Conservation (phyloP, 2,329 filamentous ascomycete genomes). For the Fusarium avenaceum region DNA sequence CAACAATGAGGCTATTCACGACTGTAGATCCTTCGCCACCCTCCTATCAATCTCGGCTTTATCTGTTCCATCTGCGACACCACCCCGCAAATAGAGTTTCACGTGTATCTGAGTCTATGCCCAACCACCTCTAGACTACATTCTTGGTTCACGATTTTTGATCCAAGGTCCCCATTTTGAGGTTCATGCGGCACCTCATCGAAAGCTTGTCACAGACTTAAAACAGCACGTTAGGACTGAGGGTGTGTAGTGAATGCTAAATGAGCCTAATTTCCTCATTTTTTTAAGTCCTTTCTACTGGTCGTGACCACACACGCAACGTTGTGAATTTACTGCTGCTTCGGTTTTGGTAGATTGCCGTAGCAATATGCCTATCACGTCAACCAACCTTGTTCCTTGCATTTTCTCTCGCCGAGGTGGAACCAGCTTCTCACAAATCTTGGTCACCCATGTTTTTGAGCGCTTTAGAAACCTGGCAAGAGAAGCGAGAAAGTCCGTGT, state of each 20-base stretch:
- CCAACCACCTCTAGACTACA: constrained; percentile 23
- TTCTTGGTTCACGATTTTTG: constrained; percentile 3
- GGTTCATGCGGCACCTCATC: background rate
- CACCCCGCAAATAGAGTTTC: constrained; percentile 28
- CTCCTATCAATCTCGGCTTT: constrained; percentile 25
- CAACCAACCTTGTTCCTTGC: background rate
- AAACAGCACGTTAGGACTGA: background rate
- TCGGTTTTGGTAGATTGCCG: background rate
- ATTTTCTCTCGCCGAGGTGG: background rate
- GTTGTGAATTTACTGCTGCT: background rate
- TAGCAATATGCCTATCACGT: background rate
- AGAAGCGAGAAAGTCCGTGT: background rate
- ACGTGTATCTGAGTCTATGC: constrained; percentile 21
- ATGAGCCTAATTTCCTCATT: background rate
- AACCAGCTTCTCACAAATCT: background rate
- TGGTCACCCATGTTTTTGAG: constrained; percentile 13
- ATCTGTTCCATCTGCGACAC: constrained; percentile 4
- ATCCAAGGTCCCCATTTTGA: background rate
- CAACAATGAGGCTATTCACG: constrained; percentile 32
- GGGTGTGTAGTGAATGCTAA: background rate
- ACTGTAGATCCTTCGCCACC: constrained; percentile 13
- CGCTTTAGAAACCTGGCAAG: background rate
- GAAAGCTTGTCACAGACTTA: background rate
- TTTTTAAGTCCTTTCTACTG: background rate
- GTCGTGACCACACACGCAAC: background rate